Evolutionary conservation across 768 basidiomycete genomes (phyloP), one percentile per base, ranked within the genome.

Genomic region (Lactarius evosmus): DNA sequence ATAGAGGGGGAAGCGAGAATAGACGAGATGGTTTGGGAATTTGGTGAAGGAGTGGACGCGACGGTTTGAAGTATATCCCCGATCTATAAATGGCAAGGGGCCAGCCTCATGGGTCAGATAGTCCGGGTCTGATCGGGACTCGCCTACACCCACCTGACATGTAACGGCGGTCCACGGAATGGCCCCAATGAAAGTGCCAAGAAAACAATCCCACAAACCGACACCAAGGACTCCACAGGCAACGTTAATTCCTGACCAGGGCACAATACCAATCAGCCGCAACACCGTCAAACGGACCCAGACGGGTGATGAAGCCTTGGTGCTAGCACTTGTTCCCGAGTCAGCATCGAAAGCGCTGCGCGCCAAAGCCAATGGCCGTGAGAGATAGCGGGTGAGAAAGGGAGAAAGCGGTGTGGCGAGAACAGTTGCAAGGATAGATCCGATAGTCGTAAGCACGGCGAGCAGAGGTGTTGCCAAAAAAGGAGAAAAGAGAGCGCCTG

Each of bases 161-260:
- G 93, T 94, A 61, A 95, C 93, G 32, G 92, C 91, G 57, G 93
- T 94, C 92, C 92, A 94, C 0, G 92, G 92, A 51, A 94, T 74
- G 59, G 85, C 83, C 2, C 92, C 92, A 60, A 94, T 91, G 77
- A 94, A 93, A 7, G 87, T 82, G 40, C 91, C 92, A 56, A 93
- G 77, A 71, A 87, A 79, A 71, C 91, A 93, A 73, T 93, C 89
- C 61, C 77, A 72, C 55, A 91, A 71, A 8, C 85, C 77, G 17
- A 98, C 93, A 36, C 90, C 89, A 69, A 90, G 91, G 30, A 96
- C 93, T 57, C 95, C 95, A 75, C 90, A 96, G 51, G 95, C 95
- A 62, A 98, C 90, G 74, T 98, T 98, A 80, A 98, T 93, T 63
- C 93, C 94, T 62, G 91, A 93, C 95, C 95, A 98, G 6, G 95